Base-by-base conservation (phyloP, 2,329 filamentous ascomycete genomes). In the Fusarium torulosum region DNA sequence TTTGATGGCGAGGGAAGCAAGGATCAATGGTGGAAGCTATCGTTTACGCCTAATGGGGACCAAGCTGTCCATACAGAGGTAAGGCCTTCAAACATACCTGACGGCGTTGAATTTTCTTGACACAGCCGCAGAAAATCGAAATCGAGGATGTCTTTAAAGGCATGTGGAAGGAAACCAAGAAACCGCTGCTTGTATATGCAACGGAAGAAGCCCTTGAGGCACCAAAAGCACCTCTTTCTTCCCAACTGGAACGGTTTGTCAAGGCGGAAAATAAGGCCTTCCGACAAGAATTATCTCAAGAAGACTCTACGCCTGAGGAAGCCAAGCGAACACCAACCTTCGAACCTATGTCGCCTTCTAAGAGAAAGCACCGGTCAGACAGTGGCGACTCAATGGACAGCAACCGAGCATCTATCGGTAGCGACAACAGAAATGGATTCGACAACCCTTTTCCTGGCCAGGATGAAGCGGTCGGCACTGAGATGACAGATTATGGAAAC, bases 1-100 rank as follows among this genome's bases (percentile, higher is more conserved):
- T 46, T 83, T n/a, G 79, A 75, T 2, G 79, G 77, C 31, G 59
- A 65, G 6, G 51, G 76, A 4, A 66, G 65, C 25, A 65, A 70
- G 17, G 84, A 86, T 52, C 85, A 87, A 70, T 88, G 86, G 86
- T 88, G 86, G 86, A 82, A 81, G 65, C 76, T 88, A 44, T 77
- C 81, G 35, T 85, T 82, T 63, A 72, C 74, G 21, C 72, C 77
- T 14, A 70, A 75, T 17, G 79, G 79, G 13, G 69, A 77, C 7
- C 76, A 79, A 46, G 81, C 84, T n/a, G 77, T 84, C 27, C 81
- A 78, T 65, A 77, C 82, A 17, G 83, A 86, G 80, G 85, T 86
- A 79, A 50, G 78, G 44, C 6, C 7, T n/a, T 29, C 40, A 15
- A 4, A 10, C 8, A 19, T 14, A 14, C 10, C 15, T 21, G 40